Evolutionary conservation across 2,329 filamentous ascomycete genomes (phyloP).

Genomic region (Alternaria angustiovoidea): DNA sequence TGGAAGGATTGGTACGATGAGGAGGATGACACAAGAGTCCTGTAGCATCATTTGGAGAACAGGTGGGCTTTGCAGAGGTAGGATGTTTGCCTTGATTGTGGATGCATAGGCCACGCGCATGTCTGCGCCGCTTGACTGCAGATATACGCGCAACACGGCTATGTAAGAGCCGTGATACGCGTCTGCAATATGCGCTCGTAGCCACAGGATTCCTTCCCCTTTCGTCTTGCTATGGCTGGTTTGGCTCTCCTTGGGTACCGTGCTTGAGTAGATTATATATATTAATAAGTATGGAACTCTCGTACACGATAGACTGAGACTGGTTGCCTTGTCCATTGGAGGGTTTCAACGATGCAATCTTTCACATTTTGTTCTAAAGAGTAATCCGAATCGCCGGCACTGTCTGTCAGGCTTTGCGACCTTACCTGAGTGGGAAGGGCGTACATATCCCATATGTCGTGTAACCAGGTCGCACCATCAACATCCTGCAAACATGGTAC

Average conservation of each 20-base stretch:
- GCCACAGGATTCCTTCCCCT: not conserved
- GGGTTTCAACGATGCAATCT: too few relatives aligned
- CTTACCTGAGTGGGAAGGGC: not conserved
- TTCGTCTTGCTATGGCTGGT: not conserved
- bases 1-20: not conserved
- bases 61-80: not conserved
- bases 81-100: not conserved
- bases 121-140: not conserved
- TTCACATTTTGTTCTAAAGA: not conserved
- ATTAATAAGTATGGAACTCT: not conserved
- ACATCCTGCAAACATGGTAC: not conserved
- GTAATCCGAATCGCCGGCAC: not conserved
- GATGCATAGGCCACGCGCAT: not conserved
- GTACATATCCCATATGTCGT: not conserved
- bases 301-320: not conserved
- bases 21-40: not conserved
- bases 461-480: not conserved
- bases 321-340: not conserved
- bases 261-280: not conserved
- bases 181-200: not conserved
- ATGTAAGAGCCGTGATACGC: not conserved
- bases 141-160: not conserved
- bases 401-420: not conserved
- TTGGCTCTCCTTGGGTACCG: not conserved
- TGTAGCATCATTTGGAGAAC: not conserved